Evolutionary conservation across 2,329 filamentous ascomycete species (phyloP).

Genomic region (Aureobasidium sp.): DNA sequence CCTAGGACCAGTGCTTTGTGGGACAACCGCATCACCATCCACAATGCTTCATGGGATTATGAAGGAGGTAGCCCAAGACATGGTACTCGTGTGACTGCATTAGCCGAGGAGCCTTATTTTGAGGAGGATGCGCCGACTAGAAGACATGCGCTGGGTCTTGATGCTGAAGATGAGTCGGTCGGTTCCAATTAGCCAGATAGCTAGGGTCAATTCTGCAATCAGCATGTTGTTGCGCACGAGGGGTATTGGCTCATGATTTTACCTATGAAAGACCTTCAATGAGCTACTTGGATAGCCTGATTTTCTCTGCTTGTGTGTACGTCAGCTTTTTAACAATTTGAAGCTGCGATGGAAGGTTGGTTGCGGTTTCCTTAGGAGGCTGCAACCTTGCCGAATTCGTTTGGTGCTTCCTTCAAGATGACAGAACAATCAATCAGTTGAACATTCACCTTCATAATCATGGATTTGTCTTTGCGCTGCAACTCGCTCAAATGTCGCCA

Average conservation of each 20-base stretch:
- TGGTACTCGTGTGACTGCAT: conserved; percentile 62
- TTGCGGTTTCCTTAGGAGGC: not conserved
- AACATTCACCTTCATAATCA: conserved; percentile 29
- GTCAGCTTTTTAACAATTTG: too few relatives aligned
- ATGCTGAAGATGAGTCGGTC: conserved; percentile 23
- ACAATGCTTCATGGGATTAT: conserved; percentile 70
- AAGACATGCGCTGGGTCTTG: conserved; percentile 58
- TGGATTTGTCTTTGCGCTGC: conserved; percentile 72
- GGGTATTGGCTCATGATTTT: too few relatives aligned
- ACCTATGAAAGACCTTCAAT: too few relatives aligned
- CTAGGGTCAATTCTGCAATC: not conserved
- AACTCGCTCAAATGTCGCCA: conserved; percentile 72
- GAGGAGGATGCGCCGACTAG: conserved; percentile 58
- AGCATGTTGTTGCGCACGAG: too few relatives aligned
- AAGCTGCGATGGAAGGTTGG: not conserved
- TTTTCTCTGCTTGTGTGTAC: not conserved
- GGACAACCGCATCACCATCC: conserved; percentile 69
- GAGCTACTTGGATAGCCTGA: too few relatives aligned
- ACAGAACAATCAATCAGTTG: not conserved
- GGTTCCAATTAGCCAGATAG: not conserved
- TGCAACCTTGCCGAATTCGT: not conserved
- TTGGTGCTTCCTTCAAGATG: too few relatives aligned
- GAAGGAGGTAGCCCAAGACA: conserved; percentile 60
- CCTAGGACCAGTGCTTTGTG: conserved; percentile 60
- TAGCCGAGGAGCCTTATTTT: conserved; percentile 67